Evolutionary conservation across 306 rosid genomes (phyloP).

Genomic region (Acacia melanoxylon): DNA sequence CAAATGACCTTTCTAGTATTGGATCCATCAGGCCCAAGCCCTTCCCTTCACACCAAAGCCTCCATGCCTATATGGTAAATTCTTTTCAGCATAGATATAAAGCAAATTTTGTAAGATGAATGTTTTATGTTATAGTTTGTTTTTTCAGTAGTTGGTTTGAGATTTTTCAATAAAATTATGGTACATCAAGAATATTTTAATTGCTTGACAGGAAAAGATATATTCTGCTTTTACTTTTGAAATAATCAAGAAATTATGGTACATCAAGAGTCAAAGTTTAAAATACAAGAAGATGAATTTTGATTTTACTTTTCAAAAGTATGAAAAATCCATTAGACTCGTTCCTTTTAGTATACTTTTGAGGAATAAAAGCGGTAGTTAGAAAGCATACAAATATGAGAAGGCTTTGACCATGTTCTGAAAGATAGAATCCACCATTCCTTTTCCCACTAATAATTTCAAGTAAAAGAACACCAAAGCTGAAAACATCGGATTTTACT

Average conservation of each 20-base stretch:
- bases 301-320: not conserved
- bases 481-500: slow-evolving; percentile 49
- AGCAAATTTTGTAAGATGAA: not conserved
- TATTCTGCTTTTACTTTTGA: not conserved
- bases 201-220: not conserved
- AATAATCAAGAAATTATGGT: too few species aligned
- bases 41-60: not conserved
- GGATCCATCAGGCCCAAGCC: not conserved
- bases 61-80: slow-evolving; percentile 4
- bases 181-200: not conserved
- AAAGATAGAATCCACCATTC: slow-evolving; percentile 35
- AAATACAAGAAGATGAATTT: not conserved
- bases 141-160: not conserved
- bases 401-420: slow-evolving; percentile 40
- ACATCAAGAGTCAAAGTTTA: not conserved
- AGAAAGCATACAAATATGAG: slow-evolving; percentile 38
- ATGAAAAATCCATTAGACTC: not conserved
- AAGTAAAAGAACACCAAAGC: slow-evolving; percentile 50
- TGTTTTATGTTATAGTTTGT: not conserved
- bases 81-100: not conserved
- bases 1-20: slow-evolving; percentile 3
- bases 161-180: not conserved
- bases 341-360: not conserved
- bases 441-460: slow-evolving; percentile 50
- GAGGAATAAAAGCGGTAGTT: not conserved